Evolutionary conservation across 2,329 filamentous ascomycete genomes (phyloP).

Genomic region (Cercospora sp.): DNA sequence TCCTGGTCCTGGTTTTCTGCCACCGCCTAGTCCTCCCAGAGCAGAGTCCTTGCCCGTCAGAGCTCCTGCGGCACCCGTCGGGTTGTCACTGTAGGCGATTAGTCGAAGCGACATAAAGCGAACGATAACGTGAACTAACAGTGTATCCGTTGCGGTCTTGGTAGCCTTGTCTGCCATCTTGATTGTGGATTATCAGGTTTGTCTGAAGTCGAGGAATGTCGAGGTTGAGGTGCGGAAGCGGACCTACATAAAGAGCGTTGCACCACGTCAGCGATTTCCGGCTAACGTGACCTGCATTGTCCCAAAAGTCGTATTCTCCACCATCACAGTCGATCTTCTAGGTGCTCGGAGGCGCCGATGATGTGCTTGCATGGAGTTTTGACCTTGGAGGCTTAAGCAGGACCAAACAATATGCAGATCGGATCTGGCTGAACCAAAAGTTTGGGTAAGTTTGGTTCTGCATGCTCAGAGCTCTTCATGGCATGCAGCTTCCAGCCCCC

Average conservation of each 20-base stretch:
- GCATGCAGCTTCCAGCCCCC: neutral
- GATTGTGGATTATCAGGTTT: neutral
- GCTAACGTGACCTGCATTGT: neutral
- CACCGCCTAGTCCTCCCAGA: conserved; percentile 3
- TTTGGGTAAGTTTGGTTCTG: neutral
- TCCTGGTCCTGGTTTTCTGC: conserved; percentile 1
- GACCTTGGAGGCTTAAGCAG: neutral
- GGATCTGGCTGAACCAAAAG: neutral
- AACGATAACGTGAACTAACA: neutral
- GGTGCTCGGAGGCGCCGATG: neutral
- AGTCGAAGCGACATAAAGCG: neutral
- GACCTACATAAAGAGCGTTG: neutral
- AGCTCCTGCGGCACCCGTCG: conserved; percentile 8
- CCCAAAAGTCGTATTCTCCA: neutral
- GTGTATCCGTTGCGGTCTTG: conserved; percentile 14
- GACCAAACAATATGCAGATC: neutral
- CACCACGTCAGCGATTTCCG: neutral
- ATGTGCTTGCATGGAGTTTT: neutral
- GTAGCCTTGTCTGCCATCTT: conserved; percentile 13
- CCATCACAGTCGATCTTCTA: neutral
- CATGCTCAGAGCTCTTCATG: neutral
- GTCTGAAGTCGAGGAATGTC: neutral
- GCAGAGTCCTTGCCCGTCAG: conserved; percentile 13
- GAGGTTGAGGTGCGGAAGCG: neutral
- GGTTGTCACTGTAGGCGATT: neutral